Evolutionary conservation across 805 yeast species (phyloP).

Genomic region (Zygosaccharomyces pseudorouxii): DNA sequence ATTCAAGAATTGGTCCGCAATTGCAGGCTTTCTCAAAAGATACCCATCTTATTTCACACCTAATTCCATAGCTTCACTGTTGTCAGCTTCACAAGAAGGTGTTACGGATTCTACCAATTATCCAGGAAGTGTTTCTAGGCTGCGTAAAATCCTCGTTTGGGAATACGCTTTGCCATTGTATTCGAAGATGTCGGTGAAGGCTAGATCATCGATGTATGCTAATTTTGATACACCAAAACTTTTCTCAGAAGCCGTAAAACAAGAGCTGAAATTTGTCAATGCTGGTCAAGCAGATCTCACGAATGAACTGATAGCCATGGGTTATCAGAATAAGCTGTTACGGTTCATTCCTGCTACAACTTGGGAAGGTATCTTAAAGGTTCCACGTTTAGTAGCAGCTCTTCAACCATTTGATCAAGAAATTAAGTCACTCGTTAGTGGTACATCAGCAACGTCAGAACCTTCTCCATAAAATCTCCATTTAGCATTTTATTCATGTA

Average conservation of each 20-base stretch:
- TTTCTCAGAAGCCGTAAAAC: constrained; percentile 7
- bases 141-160: constrained; percentile 7
- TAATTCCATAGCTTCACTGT: constrained; percentile 6
- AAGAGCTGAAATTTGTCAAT: constrained; percentile 2
- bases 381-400: constrained; percentile 1
- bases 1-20: constrained; percentile 15
- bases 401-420: not conserved
- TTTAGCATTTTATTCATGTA: not conserved
- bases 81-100: constrained; percentile 4
- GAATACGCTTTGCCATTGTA: constrained; percentile 10
- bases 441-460: not conserved
- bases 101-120: not conserved
- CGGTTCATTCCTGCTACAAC: constrained; percentile 1
- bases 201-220: constrained; percentile 4
- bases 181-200: constrained; percentile 6
- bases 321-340: constrained; percentile 2
- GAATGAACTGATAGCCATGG: constrained; percentile 4
- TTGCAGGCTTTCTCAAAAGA: constrained; percentile 8
- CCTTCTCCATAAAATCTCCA: not conserved
- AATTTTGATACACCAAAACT: constrained; percentile 8
- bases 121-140: constrained; percentile 6
- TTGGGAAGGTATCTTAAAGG: constrained; percentile 5
- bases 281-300: constrained; percentile 3
- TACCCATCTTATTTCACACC: constrained; percentile 5
- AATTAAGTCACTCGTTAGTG: not conserved